These are phyloP conservation scores for Dacryopinax primogenitus DNA, from an alignment of 768 basidiomycete genomes.

Conservation along the genomic window DNA sequence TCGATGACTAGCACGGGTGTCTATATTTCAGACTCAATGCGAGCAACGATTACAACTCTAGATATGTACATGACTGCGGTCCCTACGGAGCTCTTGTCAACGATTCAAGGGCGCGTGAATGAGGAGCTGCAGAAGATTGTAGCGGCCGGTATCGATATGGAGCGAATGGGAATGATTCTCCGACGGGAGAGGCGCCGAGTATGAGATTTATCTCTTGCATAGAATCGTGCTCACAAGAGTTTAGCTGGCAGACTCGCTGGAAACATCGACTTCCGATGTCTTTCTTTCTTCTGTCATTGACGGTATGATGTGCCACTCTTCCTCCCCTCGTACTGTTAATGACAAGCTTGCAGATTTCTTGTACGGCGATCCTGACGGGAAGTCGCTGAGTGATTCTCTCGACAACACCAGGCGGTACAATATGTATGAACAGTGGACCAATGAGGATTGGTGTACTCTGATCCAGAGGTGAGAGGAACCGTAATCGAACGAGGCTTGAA, in stretches of 20 bases:
- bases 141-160: constrained; percentile 73
- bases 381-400: constrained; percentile 57
- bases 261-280: constrained; percentile 68
- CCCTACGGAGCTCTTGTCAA: constrained; percentile 63
- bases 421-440: constrained; percentile 55
- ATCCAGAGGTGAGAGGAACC: constrained; percentile 47
- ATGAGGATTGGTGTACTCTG: constrained; percentile 60
- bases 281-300: constrained; percentile 62
- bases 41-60: constrained; percentile 59
- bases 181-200: constrained; percentile 81
- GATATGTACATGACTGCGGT: constrained; percentile 72
- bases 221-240: background rate
- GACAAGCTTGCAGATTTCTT: constrained; percentile 45
- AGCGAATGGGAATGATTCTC: constrained; percentile 75
- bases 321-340: background rate
- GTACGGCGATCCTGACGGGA: constrained; percentile 73
- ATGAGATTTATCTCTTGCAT: constrained; percentile 2
- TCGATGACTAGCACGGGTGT: constrained; percentile 53
- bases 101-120: constrained; percentile 54
- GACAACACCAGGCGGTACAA: constrained; percentile 67
- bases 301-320: constrained; percentile 3
- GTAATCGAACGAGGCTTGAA: background rate
- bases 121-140: constrained; percentile 56
- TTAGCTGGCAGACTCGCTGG: constrained; percentile 70
- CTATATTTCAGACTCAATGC: constrained; percentile 64